Conservation (phyloP, 2,329 filamentous ascomycete genomes). For the Colletotrichum salicis region DNA sequence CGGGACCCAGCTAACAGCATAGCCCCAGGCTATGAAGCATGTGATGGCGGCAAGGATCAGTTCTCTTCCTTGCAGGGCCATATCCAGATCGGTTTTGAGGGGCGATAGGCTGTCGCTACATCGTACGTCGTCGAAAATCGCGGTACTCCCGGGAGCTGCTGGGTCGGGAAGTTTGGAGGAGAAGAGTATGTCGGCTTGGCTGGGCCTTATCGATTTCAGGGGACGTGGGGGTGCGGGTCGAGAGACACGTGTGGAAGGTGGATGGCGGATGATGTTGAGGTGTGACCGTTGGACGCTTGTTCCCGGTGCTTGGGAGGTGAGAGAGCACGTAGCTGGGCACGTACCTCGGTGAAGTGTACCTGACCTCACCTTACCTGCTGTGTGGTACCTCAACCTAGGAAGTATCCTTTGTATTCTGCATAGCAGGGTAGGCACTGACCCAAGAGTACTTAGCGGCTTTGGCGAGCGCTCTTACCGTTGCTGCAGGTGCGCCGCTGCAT, state of each 20-base stretch:
- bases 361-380: neutral
- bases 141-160: conserved; percentile 7
- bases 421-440: neutral
- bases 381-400: neutral
- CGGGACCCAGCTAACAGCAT: conserved; percentile 84
- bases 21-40: conserved; percentile 88
- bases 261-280: conserved; percentile 4
- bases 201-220: conserved; percentile 5
- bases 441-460: neutral
- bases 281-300: neutral
- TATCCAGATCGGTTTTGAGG: conserved; percentile 46
- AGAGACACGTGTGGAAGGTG: neutral
- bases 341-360: neutral
- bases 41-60: conserved; percentile 74
- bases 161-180: neutral
- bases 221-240: conserved; percentile 3
- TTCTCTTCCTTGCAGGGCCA: conserved; percentile 81
- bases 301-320: neutral
- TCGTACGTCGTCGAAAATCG: conserved; percentile 19
- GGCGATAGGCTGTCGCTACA: conserved; percentile 29
- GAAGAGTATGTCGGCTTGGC: neutral
- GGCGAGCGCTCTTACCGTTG: neutral
- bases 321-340: no score
- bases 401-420: neutral
- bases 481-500: neutral